A percentile compares a stretch with the other conserved stretches of the same genome.
phyloP scores from a whole-genome alignment of 345 rosid species.

The Euclidium syriacum region DNA sequence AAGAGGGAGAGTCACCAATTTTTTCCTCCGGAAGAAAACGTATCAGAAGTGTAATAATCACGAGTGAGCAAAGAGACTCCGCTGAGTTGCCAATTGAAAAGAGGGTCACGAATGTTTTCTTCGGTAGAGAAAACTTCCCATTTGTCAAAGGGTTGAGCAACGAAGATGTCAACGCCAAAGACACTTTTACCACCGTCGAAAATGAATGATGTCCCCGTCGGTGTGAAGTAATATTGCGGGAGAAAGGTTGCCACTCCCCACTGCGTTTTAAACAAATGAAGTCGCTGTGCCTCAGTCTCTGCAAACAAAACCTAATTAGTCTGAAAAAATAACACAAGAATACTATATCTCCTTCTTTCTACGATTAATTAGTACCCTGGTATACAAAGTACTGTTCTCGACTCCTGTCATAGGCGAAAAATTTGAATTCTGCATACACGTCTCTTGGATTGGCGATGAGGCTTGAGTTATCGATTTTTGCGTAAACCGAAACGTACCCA shows the following conservation, averaged over 20 bases:
- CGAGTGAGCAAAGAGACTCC: background rate
- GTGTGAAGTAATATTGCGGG: background rate
- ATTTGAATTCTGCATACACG: conserved; percentile 25
- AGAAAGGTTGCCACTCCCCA: background rate
- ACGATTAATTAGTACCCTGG: conserved; percentile 4
- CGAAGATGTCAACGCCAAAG: conserved; percentile 18
- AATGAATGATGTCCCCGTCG: background rate
- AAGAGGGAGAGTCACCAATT: background rate
- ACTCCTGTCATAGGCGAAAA: conserved; percentile 18
- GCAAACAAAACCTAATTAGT: background rate
- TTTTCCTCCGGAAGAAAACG: conserved; percentile 16
- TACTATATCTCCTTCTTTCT: background rate
- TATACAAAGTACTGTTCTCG: background rate
- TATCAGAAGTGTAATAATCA: background rate
- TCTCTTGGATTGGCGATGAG: conserved; percentile 11
- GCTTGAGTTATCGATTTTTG: conserved; percentile 21
- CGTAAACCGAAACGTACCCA: conserved; percentile 16
- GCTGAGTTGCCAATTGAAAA: background rate
- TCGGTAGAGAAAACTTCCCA: conserved; percentile 9
- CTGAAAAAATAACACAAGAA: background rate
- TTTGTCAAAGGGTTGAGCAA: background rate
- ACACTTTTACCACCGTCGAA: background rate
- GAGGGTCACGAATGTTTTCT: conserved; percentile 6
- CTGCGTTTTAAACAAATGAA: conserved; percentile 12
- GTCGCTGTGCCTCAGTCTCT: background rate